These are phyloP conservation scores for Monosporascus sp. DNA, from an alignment of 2,329 filamentous ascomycete genomes.

Conservation along the genomic window DNA sequence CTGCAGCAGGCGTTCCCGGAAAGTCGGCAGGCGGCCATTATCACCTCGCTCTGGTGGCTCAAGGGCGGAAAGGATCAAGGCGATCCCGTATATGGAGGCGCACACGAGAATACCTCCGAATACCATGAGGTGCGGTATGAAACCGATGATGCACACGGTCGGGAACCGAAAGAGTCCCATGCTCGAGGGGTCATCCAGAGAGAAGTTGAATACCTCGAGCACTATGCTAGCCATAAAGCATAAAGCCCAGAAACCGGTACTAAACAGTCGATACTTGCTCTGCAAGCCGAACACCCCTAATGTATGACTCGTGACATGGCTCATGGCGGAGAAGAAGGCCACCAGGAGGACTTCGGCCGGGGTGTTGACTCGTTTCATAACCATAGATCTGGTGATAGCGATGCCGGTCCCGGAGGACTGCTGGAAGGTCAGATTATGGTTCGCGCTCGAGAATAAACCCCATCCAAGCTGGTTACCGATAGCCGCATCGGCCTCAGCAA, in stretches of 20 bases:
- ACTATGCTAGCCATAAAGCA: slow-evolving; percentile 84
- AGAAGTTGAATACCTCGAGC: slow-evolving; percentile 65
- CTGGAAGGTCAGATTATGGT: slow-evolving; percentile 39
- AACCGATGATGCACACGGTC: slow-evolving; percentile 90
- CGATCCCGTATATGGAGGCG: slow-evolving; percentile 68
- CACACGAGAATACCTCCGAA: slow-evolving; percentile 74
- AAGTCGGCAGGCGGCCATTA: slow-evolving; percentile 30
- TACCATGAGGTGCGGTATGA: slow-evolving; percentile 89
- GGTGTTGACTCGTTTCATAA: slow-evolving; percentile 78
- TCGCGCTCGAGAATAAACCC: slow-evolving; percentile 52
- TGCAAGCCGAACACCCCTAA: slow-evolving; percentile 78
- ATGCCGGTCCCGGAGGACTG: slow-evolving; percentile 35
- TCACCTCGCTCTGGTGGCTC: slow-evolving; percentile 49
- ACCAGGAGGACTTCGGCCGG: slow-evolving; percentile 85
- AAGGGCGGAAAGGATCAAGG: slow-evolving; percentile 69
- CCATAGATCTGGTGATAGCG: slow-evolving; percentile 56
- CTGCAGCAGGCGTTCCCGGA: slow-evolving; percentile 57
- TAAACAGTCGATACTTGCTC: slow-evolving; percentile 72
- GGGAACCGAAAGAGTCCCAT: slow-evolving; percentile 79
- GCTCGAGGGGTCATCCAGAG: slow-evolving; percentile 51
- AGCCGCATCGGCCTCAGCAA: slow-evolving; percentile 89
- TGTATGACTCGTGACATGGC: slow-evolving; percentile 78
- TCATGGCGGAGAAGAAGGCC: slow-evolving; percentile 81
- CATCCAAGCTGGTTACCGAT: slow-evolving; percentile 75
- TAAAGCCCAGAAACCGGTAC: slow-evolving; percentile 83